Conservation (phyloP, 192 early-diverging fungal species). For the Glomus cerebriforme region DNA sequence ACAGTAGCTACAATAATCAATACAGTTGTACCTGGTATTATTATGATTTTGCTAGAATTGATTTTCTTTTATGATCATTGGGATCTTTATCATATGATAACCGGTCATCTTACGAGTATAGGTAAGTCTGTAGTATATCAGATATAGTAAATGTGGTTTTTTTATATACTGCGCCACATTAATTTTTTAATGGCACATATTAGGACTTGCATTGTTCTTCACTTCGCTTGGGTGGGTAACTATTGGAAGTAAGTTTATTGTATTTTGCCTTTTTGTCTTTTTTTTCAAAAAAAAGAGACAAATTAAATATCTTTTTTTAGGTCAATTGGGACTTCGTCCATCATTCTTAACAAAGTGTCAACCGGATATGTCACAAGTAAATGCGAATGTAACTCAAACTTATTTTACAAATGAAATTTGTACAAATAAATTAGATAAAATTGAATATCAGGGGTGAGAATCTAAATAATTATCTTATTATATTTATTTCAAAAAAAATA, state of each 20-base stretch:
- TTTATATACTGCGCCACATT: no score
- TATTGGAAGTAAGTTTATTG: slow-evolving; percentile 29
- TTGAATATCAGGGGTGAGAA: slow-evolving; percentile 34
- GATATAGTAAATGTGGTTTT: neutral
- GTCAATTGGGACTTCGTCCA: slow-evolving; percentile 27
- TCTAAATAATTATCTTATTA: neutral
- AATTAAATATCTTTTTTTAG: neutral
- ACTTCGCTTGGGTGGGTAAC: slow-evolving; percentile 25
- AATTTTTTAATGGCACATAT: neutral
- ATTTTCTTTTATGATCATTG: slow-evolving; percentile 32
- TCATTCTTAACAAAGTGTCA: slow-evolving; percentile 32
- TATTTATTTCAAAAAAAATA: neutral
- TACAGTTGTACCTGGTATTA: slow-evolving; percentile 16
- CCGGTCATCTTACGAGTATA: neutral
- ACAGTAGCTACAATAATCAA: slow-evolving; percentile 2
- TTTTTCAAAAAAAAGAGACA: no score
- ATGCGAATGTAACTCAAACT: neutral
- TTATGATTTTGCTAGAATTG: slow-evolving; percentile 19
- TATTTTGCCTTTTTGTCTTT: no score
- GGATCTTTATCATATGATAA: slow-evolving; percentile 32
- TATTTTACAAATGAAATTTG: slow-evolving; percentile 33
- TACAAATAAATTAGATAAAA: slow-evolving; percentile 14
- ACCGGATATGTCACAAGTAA: neutral
- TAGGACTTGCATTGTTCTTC: slow-evolving; percentile 19
- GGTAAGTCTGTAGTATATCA: neutral